Conservation (phyloP, 2,329 filamentous ascomycete genomes). For the Gaeumannomyces sp. region DNA sequence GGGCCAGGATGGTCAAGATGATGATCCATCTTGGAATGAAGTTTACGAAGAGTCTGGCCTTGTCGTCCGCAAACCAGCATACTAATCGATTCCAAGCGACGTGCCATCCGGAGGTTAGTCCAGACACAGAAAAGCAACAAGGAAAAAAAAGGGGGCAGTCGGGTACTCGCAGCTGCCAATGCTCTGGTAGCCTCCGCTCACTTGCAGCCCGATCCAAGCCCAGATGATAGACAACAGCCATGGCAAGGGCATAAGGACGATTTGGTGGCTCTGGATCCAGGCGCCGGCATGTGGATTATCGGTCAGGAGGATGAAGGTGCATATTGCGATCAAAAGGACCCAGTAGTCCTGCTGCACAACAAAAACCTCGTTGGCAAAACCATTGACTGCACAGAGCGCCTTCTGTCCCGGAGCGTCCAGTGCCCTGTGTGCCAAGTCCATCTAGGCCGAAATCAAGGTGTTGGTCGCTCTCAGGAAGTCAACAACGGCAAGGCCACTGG, state of each 20-base stretch:
- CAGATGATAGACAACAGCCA: constrained; percentile 31
- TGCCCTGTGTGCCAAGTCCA: constrained; percentile 26
- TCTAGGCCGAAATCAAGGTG: constrained; percentile 30
- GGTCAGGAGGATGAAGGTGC: constrained; percentile 33
- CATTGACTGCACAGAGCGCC: constrained; percentile 33
- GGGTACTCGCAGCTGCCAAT: constrained; percentile 22
- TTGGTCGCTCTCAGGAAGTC: constrained; percentile 35
- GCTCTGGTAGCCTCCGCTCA: constrained; percentile 24
- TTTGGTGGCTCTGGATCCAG: constrained; percentile 30
- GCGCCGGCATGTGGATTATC: constrained; percentile 27
- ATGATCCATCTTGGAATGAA: constrained; percentile 37
- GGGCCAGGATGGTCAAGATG: constrained; percentile 28
- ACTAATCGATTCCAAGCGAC: constrained; percentile 8
- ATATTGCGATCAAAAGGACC: constrained; percentile 34
- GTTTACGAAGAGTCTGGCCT: constrained; percentile 31
- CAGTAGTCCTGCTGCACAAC: constrained; percentile 39
- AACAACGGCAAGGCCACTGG: constrained; percentile 30
- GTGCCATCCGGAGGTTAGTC: not conserved
- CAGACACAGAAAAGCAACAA: too few species aligned
- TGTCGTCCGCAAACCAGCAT: constrained; percentile 37
- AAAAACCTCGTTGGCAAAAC: constrained; percentile 35
- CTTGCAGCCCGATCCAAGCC: constrained; percentile 26
- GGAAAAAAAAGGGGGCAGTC: not conserved
- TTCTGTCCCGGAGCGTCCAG: constrained; percentile 24
- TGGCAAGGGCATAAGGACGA: constrained; percentile 27